Percentiles rank a stretch among this genome's conserved stretches.
These are phyloP conservation scores for Phlyctochytrium bullatum DNA, from an alignment of 192 early-diverging fungal genomes.

Conservation along the genomic window DNA sequence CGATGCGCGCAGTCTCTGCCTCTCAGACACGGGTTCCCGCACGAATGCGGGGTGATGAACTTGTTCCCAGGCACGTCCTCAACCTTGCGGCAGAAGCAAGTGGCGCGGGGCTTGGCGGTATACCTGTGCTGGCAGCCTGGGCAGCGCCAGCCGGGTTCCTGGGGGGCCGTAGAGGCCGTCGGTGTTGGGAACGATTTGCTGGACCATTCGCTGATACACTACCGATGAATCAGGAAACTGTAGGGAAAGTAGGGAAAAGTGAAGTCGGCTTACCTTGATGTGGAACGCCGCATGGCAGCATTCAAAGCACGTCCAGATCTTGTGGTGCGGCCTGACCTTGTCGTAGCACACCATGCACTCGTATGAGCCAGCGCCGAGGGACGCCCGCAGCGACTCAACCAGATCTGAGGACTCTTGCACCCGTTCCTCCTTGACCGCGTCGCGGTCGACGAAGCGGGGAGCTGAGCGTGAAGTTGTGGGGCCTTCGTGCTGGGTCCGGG, in stretches of 20 bases:
- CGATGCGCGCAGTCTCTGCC: constrained; percentile 68
- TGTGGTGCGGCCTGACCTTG: constrained; percentile 63
- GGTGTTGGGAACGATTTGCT: constrained; percentile 11
- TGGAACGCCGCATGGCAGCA: constrained; percentile 90
- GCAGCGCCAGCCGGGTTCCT: constrained; percentile 70
- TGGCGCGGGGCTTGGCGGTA: constrained; percentile 61
- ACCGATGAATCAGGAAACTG: background rate
- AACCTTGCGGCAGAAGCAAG: constrained; percentile 88
- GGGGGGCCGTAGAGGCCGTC: background rate
- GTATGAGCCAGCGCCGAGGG: constrained; percentile 68
- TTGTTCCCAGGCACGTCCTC: constrained; percentile 65
- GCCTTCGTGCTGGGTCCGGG: too few relatives aligned
- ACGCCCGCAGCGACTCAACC: constrained; percentile 59
- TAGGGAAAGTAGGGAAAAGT: background rate
- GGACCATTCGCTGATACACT: constrained; percentile 24
- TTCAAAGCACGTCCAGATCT: constrained; percentile 79
- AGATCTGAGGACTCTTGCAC: too few relatives aligned
- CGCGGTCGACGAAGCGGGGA: too few relatives aligned
- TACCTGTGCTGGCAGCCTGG: constrained; percentile 84
- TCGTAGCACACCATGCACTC: constrained; percentile 99
- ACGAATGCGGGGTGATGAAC: constrained; percentile 77
- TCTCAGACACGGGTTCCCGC: constrained; percentile 76
- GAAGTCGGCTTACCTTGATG: constrained; percentile 37
- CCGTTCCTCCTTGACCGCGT: too few relatives aligned
- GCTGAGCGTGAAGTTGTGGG: too few relatives aligned